phyloP scores from a whole-genome alignment of 1,284 basidiomycete genomes.

The Microbotryum violaceum region DNA sequence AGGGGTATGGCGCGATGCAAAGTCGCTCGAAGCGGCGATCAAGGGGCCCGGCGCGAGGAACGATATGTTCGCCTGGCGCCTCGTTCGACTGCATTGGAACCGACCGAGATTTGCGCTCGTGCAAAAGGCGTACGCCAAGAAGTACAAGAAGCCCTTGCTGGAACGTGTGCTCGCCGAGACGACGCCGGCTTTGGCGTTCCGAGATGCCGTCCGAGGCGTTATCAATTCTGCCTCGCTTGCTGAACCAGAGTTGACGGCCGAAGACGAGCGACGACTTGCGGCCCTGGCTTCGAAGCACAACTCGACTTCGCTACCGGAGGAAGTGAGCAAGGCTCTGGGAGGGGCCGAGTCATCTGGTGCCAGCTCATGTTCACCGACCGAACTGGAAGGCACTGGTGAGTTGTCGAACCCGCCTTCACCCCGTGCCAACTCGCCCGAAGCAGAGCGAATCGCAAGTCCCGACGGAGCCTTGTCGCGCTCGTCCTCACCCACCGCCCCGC shows the following conservation, averaged over 20 bases:
- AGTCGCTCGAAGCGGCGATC: constrained; percentile 12
- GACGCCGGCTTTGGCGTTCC: not conserved
- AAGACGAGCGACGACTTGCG: constrained; percentile 11
- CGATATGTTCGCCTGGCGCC: constrained; percentile 16
- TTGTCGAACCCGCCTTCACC: constrained; percentile 27
- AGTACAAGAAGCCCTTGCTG: constrained; percentile 10
- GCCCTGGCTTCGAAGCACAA: not conserved
- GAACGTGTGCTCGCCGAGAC: constrained; percentile 3
- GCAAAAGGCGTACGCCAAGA: constrained; percentile 14
- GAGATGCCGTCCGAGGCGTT: constrained; percentile 4
- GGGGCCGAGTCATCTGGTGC: not conserved
- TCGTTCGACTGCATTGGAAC: constrained; percentile 28
- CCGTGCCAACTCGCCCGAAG: not conserved
- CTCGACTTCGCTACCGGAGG: not conserved
- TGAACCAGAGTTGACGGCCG: constrained; percentile 5
- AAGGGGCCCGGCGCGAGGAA: constrained; percentile 5
- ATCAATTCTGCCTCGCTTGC: constrained; percentile 9
- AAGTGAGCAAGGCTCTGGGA: not conserved
- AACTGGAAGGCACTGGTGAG: constrained; percentile 20
- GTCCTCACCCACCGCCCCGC: no score
- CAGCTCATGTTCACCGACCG: not conserved
- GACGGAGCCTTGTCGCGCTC: not conserved
- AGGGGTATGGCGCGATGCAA: constrained; percentile 22
- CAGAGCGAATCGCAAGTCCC: not conserved
- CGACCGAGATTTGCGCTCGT: constrained; percentile 19